phyloP scores from a whole-genome alignment of 2,329 filamentous ascomycete species.

The Tolypocladium sp. region DNA sequence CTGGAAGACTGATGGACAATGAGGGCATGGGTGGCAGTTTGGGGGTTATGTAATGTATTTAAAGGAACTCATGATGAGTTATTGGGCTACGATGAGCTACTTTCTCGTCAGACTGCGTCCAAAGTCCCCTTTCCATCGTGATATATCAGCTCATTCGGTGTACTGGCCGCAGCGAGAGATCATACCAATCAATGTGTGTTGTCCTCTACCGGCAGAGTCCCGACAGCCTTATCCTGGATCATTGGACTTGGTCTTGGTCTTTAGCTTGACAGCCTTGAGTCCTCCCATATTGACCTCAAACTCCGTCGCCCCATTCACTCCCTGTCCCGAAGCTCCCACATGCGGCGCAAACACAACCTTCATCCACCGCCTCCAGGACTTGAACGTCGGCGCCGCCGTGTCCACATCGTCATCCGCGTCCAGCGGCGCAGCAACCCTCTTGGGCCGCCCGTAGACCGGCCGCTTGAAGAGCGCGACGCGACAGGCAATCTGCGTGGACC shows the following conservation, averaged over 20 bases:
- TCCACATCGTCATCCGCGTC: constrained; percentile 31
- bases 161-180: not conserved
- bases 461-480: constrained; percentile 74
- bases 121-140: not conserved
- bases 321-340: constrained; percentile 42
- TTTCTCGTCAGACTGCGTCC: not conserved
- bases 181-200: no score
- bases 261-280: constrained; percentile 25
- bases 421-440: constrained; percentile 23
- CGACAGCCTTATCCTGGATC: not conserved
- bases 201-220: not conserved
- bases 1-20: not conserved
- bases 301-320: constrained; percentile 46
- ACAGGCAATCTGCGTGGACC: constrained; percentile 80
- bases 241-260: not conserved
- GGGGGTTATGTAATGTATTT: not conserved
- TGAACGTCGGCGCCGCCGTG: constrained; percentile 34
- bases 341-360: constrained; percentile 88
- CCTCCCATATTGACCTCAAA: constrained; percentile 70
- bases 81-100: not conserved
- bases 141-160: not conserved
- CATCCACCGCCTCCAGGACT: constrained; percentile 64
- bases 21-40: not conserved
- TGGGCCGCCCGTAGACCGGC: constrained; percentile 39
- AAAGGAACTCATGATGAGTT: not conserved